phyloP scores from a whole-genome alignment of 106 monocot species.

The Allium sativum region DNA sequence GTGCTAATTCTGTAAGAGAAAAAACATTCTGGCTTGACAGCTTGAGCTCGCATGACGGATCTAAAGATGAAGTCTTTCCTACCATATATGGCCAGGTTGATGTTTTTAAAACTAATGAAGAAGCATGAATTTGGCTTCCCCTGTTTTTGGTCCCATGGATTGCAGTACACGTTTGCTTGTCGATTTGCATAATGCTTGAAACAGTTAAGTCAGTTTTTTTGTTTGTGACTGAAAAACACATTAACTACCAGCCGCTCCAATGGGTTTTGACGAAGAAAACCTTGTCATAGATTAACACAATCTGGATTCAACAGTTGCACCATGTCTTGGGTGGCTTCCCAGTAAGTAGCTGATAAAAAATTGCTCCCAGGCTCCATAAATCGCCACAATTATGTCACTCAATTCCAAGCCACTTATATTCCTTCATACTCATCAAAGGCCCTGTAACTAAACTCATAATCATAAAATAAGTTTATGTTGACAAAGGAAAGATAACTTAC shows the following conservation, averaged over 20 bases:
- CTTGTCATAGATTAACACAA: constrained; percentile 26
- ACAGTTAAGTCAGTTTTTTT: not conserved
- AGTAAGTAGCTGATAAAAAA: constrained; percentile 34
- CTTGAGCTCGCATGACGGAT: constrained; percentile 19
- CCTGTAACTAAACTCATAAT: no score
- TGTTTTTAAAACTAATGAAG: constrained; percentile 1
- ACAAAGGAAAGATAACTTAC: no score
- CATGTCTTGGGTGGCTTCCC: constrained; percentile 24
- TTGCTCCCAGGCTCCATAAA: constrained; percentile 36
- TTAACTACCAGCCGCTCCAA: constrained; percentile 26
- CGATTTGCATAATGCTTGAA: constrained; percentile 3
- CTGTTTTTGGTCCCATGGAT: not conserved
- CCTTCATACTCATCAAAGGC: no score
- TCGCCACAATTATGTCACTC: no score
- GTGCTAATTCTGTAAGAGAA: constrained; percentile 18
- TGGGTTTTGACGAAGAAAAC: constrained; percentile 30
- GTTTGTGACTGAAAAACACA: constrained; percentile 26
- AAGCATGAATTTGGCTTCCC: constrained; percentile 6
- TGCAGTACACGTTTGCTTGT: not conserved
- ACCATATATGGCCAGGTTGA: constrained; percentile 4
- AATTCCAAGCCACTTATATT: no score
- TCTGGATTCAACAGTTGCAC: constrained; percentile 8
- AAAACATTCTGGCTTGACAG: constrained; percentile 10
- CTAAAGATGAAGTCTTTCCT: constrained; percentile 5
- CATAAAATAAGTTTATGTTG: no score